Evolutionary conservation across 1,139 yeast genomes (phyloP).

Genomic region (Schwanniomyces etchellsii): DNA sequence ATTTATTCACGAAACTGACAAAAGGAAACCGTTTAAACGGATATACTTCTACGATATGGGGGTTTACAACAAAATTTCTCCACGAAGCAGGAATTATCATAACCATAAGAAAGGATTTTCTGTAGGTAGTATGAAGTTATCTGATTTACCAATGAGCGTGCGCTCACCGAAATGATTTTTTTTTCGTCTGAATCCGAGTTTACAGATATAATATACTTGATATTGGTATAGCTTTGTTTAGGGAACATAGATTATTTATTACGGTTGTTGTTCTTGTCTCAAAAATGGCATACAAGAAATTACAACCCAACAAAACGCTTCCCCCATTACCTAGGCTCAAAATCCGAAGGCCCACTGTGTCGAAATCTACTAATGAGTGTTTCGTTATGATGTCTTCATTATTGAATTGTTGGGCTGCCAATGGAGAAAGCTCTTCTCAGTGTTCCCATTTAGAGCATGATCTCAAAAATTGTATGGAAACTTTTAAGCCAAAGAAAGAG

Average conservation of each 20-base stretch:
- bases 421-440: conserved; percentile 71
- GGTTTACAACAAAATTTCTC: conserved; percentile 3
- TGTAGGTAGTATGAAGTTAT: background rate
- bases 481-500: conserved; percentile 43
- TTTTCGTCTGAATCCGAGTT: conserved; percentile 2
- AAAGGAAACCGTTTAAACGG: conserved; percentile 22
- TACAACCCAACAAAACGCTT: conserved; percentile 29
- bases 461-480: conserved; percentile 43
- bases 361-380: conserved; percentile 65
- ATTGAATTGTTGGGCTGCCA: conserved; percentile 94
- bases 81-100: conserved; percentile 2
- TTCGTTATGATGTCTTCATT: conserved; percentile 77
- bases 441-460: conserved; percentile 61
- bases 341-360: conserved; percentile 59
- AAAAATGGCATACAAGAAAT: conserved; percentile 24
- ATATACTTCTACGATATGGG: conserved; percentile 20
- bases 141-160: conserved; percentile 4
- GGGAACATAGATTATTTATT: no score
- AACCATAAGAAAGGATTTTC: conserved; percentile 2
- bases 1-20: conserved; percentile 24
- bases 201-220: no score
- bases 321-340: conserved; percentile 76
- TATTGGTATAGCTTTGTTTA: no score
- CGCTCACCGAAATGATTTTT: conserved; percentile 5
- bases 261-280: background rate